phyloP scores from a whole-genome alignment of 202 grass and related monocot genomes.

The Eragrostis tef region DNA sequence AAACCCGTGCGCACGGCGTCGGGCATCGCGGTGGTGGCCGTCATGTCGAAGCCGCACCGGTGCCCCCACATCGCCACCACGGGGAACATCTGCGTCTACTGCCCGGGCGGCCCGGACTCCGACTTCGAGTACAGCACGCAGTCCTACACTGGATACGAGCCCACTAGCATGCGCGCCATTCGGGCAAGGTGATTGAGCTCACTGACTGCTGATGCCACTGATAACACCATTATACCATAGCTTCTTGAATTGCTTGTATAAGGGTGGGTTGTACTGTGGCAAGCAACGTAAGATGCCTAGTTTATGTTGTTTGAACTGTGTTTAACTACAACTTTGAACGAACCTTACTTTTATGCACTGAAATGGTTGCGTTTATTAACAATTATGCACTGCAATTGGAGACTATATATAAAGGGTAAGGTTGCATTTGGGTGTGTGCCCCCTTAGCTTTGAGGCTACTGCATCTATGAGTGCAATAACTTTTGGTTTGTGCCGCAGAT shows the following conservation, averaged over 20 bases:
- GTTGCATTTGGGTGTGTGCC: background rate
- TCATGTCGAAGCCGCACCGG: conserved; percentile 96
- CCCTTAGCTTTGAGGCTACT: background rate
- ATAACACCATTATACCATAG: background rate
- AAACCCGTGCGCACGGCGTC: no score
- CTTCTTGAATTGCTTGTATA: background rate
- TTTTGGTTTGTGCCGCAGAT: background rate
- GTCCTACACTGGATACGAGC: conserved; percentile 96
- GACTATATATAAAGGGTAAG: background rate
- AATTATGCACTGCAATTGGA: background rate
- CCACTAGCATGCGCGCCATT: conserved; percentile 96
- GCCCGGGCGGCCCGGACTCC: conserved; percentile 88
- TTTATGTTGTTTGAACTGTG: background rate
- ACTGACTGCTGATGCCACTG: background rate
- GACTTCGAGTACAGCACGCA: conserved; percentile 99
- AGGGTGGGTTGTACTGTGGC: background rate
- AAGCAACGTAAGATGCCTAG: background rate
- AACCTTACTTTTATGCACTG: conserved; percentile 3
- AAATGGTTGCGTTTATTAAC: conserved; percentile 5
- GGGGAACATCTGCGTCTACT: conserved; percentile 97
- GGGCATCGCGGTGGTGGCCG: no score
- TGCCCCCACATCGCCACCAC: conserved; percentile 97
- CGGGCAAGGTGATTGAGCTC: conserved; percentile 72
- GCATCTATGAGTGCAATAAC: background rate
- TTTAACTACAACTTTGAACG: background rate